Base-by-base conservation (phyloP, 2,329 filamentous ascomycete species). In the Cyphellophora attinorum region DNA sequence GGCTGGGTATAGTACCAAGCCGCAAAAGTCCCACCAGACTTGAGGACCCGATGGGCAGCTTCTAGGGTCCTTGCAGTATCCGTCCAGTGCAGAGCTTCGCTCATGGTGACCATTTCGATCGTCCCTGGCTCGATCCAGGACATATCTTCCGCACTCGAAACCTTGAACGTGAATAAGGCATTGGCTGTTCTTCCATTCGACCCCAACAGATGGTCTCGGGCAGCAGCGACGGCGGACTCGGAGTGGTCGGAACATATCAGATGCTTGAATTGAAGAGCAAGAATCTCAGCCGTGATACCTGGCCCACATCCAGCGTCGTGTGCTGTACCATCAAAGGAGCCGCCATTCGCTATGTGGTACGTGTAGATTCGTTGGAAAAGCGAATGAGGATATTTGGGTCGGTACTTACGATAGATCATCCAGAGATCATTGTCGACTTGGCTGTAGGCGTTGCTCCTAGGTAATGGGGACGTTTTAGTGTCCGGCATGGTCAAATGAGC, bases 331-430 rank as follows among this genome's bases (percentile, higher is more conserved):
- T 25, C 21, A 25, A 25, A 25, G 8, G 8, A 8, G 8, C 21
- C 21, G 8, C 21, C 21, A n/a, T 25, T 25, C n/a, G 8, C 21
- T 8, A 25, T n/a, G 21, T 25, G 21, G 21, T 8, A 25, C 8
- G 21, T 25, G 21, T 25, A 25, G 21, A 25, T 25, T 25, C 21
- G 21, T n/a, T 25, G 21, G n/a, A 25, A 25, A n/a, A 25, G 21
- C 8, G 8, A 8, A 25, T 8, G 21, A 8, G 21, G 21, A 25
- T 25, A 25, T n/a, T 25, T n/a, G 8, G 21, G 21, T 25, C 21
- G 21, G 21, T 25, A 25, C 8, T 25, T n/a, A 8, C n/a, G 21
- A 25, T 25, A 25, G 8, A n/a, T 8, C 21, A 8, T 25, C 21
- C 21, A 25, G 8, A 8, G 21, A 8, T 25, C 21, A 25, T 8